phyloP scores from a whole-genome alignment of 2,329 filamentous ascomycete species.

The Claviceps africana region DNA sequence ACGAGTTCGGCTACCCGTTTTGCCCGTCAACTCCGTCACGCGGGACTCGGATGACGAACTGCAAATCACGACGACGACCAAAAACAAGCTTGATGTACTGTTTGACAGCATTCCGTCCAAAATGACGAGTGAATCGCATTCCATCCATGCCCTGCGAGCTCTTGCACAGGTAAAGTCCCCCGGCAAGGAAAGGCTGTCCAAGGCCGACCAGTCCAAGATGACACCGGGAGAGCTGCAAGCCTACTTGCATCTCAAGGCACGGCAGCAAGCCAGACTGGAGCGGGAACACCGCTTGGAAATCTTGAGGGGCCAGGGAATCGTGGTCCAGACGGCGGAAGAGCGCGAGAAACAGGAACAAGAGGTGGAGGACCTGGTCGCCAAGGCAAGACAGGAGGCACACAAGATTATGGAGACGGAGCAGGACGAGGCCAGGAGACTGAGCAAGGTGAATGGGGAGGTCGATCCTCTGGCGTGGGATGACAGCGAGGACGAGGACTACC shows the following conservation, averaged over 20 bases:
- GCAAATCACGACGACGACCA: slow-evolving; percentile 41
- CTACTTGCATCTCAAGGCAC: slow-evolving; percentile 55
- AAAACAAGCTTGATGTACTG: slow-evolving; percentile 42
- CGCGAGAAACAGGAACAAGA: slow-evolving; percentile 67
- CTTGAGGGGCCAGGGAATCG: slow-evolving; percentile 65
- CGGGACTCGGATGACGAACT: slow-evolving; percentile 46
- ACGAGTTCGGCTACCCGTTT: slow-evolving; percentile 33
- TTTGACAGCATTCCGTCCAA: slow-evolving; percentile 56
- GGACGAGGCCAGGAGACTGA: slow-evolving; percentile 54
- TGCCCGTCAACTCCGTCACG: slow-evolving; percentile 23
- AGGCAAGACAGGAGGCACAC: slow-evolving; percentile 60
- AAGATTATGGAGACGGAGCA: slow-evolving; percentile 67
- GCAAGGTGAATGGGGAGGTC: slow-evolving; percentile 29
- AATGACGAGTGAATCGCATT: slow-evolving; percentile 46
- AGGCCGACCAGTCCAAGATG: slow-evolving; percentile 41
- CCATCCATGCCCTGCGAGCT: slow-evolving; percentile 54
- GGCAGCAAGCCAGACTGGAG: slow-evolving; percentile 66
- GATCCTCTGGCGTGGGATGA: slow-evolving; percentile 44
- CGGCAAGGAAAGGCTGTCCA: slow-evolving; percentile 33
- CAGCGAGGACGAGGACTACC: slow-evolving; percentile 39
- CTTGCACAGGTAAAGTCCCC: slow-evolving; percentile 60
- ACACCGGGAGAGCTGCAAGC: slow-evolving; percentile 55
- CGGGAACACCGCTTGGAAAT: slow-evolving; percentile 63
- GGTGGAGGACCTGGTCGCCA: slow-evolving; percentile 78
- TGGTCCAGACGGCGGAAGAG: slow-evolving; percentile 76